Percentiles rank a stretch among this genome's conserved stretches.
Evolutionary conservation across 2,329 filamentous ascomycete genomes (phyloP).

Genomic region (Elsinoe necatrix): DNA sequence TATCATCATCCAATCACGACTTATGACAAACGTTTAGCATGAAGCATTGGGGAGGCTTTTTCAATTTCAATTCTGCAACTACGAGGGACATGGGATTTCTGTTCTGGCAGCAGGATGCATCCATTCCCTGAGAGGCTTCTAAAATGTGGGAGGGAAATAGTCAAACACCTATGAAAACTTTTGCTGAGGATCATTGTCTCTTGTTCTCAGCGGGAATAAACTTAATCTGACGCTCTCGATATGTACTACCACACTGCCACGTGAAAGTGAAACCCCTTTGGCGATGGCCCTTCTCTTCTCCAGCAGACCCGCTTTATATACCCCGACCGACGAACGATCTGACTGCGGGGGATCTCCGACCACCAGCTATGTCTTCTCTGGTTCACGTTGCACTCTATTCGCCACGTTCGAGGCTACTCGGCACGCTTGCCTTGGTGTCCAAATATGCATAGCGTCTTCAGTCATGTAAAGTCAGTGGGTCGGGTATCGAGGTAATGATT

Average conservation of each 20-base stretch:
- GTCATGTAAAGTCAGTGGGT: not conserved
- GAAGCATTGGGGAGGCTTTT: not conserved
- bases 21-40: not conserved
- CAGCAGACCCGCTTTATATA: not conserved
- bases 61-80: not conserved
- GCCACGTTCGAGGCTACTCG: not conserved
- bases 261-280: not conserved
- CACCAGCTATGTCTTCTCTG: not conserved
- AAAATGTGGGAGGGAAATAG: not conserved
- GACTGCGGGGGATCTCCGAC: not conserved
- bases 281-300: not conserved
- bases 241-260: not conserved
- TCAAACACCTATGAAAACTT: not conserved
- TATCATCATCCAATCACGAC: not conserved
- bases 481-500: not conserved
- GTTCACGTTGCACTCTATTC: not conserved
- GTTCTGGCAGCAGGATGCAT: conserved; percentile 2
- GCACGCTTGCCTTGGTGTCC: not conserved
- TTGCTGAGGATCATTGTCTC: too few relatives aligned
- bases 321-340: not conserved
- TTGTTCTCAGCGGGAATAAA: not conserved
- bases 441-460: not conserved
- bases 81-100: not conserved
- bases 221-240: not conserved
- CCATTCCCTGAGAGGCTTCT: not conserved